Evolutionary conservation across 139 green algal genomes (phyloP).

Genomic region (Coccomyxa sp.): DNA sequence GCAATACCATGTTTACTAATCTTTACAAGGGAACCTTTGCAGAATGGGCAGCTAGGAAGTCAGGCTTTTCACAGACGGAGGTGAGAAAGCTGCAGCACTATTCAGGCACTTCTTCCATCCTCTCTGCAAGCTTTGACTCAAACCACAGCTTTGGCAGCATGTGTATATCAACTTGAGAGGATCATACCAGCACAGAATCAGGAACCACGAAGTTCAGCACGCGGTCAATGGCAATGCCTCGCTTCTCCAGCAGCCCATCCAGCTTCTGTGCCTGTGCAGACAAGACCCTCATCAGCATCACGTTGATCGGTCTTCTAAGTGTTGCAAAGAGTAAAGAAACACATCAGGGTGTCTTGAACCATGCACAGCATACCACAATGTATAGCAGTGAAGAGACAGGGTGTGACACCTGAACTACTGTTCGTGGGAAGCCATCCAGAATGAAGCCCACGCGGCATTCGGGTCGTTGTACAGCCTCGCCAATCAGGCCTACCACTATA

Average conservation of each 20-base stretch:
- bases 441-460: slow-evolving; percentile 95
- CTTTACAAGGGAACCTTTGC: no score
- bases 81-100: no score
- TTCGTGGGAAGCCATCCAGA: slow-evolving; percentile 95
- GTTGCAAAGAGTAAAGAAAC: background rate
- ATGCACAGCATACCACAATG: background rate
- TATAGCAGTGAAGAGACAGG: background rate
- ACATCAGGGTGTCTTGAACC: no score
- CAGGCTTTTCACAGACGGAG: no score
- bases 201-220: slow-evolving; percentile 95
- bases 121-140: no score
- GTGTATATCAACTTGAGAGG: no score
- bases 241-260: slow-evolving; percentile 86
- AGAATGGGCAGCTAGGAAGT: no score
- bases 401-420: slow-evolving; percentile 37
- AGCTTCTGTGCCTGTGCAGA: slow-evolving; percentile 79
- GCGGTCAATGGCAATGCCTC: slow-evolving; percentile 76
- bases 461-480: slow-evolving; percentile 76
- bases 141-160: no score
- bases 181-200: slow-evolving; percentile 71
- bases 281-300: background rate
- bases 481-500: slow-evolving; percentile 95
- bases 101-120: no score
- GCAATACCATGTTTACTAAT: no score
- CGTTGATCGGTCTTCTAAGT: no score